Percentiles rank a stretch among this genome's conserved stretches.
Evolutionary conservation across 495 filamentous ascomycete species (phyloP).

Genomic region (Xylaria flabelliformis): DNA sequence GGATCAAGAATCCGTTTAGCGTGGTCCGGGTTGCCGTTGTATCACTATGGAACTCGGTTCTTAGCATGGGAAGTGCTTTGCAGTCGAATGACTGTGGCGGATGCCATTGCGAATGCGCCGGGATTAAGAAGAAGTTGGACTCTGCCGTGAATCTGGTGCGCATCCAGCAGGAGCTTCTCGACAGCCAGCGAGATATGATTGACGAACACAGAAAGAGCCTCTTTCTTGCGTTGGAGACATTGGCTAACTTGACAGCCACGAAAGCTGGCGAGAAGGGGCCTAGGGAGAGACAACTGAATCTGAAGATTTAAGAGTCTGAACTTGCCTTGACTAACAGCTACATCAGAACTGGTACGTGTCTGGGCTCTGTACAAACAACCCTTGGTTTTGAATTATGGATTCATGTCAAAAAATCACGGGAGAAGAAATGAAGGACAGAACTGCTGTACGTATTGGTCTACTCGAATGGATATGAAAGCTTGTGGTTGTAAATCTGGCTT

Average conservation of each 20-base stretch:
- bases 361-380: neutral
- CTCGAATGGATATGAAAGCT: neutral
- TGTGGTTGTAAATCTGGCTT: neutral
- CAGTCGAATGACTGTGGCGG: neutral
- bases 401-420: neutral
- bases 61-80: neutral
- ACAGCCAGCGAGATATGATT: constrained; percentile 15
- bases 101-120: constrained; percentile 12
- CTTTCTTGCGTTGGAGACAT: constrained; percentile 10
- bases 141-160: constrained; percentile 1
- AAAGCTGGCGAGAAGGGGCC: neutral
- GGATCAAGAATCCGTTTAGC: constrained; percentile 10
- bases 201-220: constrained; percentile 9
- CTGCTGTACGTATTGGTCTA: neutral
- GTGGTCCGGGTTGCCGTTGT: neutral
- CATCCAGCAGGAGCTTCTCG: constrained; percentile 19
- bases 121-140: constrained; percentile 10
- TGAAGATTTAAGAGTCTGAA: constrained; percentile 6
- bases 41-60: constrained; percentile 6
- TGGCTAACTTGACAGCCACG: constrained; percentile 19
- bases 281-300: neutral
- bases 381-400: neutral
- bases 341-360: neutral
- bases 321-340: too few species aligned
- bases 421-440: neutral